These are phyloP conservation scores for Nothophytophthora sp. DNA, from an alignment of 352 stramenopile species.

Conservation along the genomic window DNA sequence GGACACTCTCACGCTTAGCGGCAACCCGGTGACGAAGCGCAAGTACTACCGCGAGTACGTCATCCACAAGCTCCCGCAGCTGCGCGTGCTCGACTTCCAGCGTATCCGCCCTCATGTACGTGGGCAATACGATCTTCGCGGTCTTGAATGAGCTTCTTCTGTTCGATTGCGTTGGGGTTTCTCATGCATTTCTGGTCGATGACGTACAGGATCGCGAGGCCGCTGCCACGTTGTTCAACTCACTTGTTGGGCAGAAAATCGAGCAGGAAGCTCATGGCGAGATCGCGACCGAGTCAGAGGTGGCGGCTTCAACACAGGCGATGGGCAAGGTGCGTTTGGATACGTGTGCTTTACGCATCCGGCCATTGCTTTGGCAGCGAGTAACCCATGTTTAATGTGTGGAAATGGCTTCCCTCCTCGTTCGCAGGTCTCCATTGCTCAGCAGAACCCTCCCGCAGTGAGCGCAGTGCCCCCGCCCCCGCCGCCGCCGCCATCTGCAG, in stretches of 20 bases:
- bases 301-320: conserved; percentile 33
- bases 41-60: conserved; percentile 94
- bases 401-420: not conserved
- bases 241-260: conserved; percentile 64
- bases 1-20: conserved; percentile 78
- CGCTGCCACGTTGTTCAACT: conserved; percentile 74
- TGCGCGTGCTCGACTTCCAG: conserved; percentile 87
- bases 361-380: no score
- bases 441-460: conserved; percentile 17
- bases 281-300: conserved; percentile 27
- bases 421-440: conserved; percentile 26
- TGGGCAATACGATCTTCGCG: conserved; percentile 6
- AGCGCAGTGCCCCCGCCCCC: conserved; percentile 29
- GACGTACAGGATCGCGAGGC: conserved; percentile 71
- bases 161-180: not conserved
- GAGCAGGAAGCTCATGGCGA: conserved; percentile 56
- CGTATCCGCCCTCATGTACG: conserved; percentile 77
- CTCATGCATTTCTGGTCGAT: conserved; percentile 3
- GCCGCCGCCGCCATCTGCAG: conserved; percentile 24
- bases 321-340: conserved; percentile 32
- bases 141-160: no score
- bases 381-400: not conserved
- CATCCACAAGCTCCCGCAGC: conserved; percentile 88
- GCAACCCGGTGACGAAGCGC: conserved; percentile 90
- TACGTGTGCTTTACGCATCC: not conserved